These are phyloP conservation scores for Fagopyrum tataricum DNA, from an alignment of 148 eudicot genomes.

Conservation along the genomic window DNA sequence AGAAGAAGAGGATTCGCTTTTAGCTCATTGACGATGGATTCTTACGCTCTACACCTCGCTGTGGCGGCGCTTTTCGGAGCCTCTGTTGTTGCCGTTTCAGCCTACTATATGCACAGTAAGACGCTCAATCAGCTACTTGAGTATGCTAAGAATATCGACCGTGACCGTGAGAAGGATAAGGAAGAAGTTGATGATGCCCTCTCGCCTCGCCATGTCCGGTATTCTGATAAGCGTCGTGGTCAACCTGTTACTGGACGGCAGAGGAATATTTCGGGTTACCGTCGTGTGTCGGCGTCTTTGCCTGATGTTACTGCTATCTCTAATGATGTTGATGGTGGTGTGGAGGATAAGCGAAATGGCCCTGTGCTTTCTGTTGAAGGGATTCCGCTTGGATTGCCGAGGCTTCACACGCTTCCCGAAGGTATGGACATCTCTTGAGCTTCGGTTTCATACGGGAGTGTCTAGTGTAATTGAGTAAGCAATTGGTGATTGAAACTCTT, in stretches of 20 bases:
- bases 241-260: constrained; percentile 22
- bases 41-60: constrained; percentile 69
- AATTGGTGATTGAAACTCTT: no score
- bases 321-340: constrained; percentile 26
- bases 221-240: constrained; percentile 21
- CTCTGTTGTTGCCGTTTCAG: constrained; percentile 89
- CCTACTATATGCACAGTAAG: constrained; percentile 91
- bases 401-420: constrained; percentile 29
- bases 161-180: constrained; percentile 34
- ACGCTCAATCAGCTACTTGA: constrained; percentile 82
- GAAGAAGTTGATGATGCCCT: constrained; percentile 28
- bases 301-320: constrained; percentile 53
- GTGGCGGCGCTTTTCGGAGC: constrained; percentile 97
- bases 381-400: constrained; percentile 75
- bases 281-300: constrained; percentile 54
- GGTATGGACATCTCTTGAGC: neutral
- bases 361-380: constrained; percentile 34
- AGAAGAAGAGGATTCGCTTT: neutral
- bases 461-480: neutral
- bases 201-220: constrained; percentile 25
- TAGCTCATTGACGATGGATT: constrained; percentile 36
- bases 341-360: constrained; percentile 44
- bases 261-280: constrained; percentile 32
- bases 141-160: constrained; percentile 72
- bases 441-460: neutral